phyloP scores from a whole-genome alignment of 2,329 filamentous ascomycete species.

The Clarireedia hainanense region DNA sequence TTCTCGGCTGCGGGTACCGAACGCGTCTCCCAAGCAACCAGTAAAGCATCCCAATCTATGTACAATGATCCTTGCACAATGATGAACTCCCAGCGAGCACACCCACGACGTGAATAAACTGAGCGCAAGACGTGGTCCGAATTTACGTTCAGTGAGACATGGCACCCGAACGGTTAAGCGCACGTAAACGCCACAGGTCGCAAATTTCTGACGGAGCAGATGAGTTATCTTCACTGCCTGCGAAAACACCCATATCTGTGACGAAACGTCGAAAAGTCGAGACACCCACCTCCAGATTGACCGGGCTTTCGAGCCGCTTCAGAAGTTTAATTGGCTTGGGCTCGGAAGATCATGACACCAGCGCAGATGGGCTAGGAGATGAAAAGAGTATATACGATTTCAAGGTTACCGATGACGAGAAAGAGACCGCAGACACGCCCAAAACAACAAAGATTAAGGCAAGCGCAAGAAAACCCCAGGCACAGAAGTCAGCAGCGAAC shows the following conservation, averaged over 20 bases:
- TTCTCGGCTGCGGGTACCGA: not conserved
- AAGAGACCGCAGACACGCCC: not conserved
- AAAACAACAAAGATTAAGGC: not conserved
- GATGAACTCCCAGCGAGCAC: not conserved
- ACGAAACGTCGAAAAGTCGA: conserved; percentile 8
- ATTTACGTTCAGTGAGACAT: not conserved
- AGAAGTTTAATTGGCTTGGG: conserved; percentile 4
- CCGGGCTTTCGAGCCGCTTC: not conserved
- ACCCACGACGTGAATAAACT: too few relatives aligned
- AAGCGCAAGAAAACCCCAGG: not conserved
- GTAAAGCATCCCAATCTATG: not conserved
- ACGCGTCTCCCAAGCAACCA: not conserved
- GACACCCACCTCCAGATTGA: not conserved
- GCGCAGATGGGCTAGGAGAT: conserved; percentile 6
- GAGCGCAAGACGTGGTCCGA: too few relatives aligned
- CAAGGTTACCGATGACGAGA: conserved; percentile 9
- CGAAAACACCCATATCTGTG: not conserved
- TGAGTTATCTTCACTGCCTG: conserved; percentile 8
- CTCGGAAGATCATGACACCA: not conserved
- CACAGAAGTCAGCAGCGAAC: not conserved
- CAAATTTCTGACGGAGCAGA: conserved; percentile 2
- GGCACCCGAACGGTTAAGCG: conserved; percentile 1
- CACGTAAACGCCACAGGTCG: conserved; percentile 8
- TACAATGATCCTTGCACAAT: not conserved
- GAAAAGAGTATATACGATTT: conserved; percentile 6